Percentiles rank a stretch among this genome's conserved stretches.
Conservation (phyloP, 2,329 filamentous ascomycete genomes). For the Thielaviopsis populi region DNA sequence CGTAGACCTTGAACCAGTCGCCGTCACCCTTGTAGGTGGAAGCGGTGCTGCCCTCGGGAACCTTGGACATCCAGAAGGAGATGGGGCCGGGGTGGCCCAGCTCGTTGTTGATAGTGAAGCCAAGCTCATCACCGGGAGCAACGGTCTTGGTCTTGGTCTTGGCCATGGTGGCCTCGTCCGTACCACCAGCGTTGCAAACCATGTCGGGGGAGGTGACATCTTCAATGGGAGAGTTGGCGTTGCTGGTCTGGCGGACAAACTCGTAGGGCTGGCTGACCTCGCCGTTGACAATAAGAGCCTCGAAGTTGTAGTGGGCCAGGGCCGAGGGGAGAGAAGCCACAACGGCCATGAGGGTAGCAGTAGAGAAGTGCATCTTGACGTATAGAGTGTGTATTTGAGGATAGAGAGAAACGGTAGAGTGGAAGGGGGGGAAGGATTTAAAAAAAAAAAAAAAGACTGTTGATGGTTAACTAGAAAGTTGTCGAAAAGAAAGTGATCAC, state of each 20-base stretch:
- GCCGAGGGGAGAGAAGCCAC: constrained; percentile 21
- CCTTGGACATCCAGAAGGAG: constrained; percentile 27
- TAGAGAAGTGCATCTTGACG: constrained; percentile 21
- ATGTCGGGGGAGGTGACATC: constrained; percentile 27
- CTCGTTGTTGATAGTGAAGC: constrained; percentile 26
- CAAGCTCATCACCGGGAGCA: constrained; percentile 27
- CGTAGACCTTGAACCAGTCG: constrained; percentile 28
- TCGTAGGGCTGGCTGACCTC: constrained; percentile 32
- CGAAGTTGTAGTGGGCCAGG: constrained; percentile 31
- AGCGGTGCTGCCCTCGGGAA: constrained; percentile 24
- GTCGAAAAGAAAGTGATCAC: background rate
- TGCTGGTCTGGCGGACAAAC: constrained; percentile 36
- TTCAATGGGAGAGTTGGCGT: constrained; percentile 29
- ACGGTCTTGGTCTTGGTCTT: constrained; percentile 24
- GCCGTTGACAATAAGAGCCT: constrained; percentile 32
- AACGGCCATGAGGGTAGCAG: constrained; percentile 21
- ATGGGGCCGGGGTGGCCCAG: constrained; percentile 28
- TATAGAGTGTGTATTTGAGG: background rate
- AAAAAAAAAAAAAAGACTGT: background rate
- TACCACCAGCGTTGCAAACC: constrained; percentile 20
- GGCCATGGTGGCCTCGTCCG: constrained; percentile 9
- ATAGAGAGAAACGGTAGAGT: background rate
- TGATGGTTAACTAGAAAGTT: background rate
- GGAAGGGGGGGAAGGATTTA: background rate
- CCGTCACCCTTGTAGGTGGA: constrained; percentile 24